Evolutionary conservation across 2,329 filamentous ascomycete genomes (phyloP), one percentile per base, ranked within the genome.

Genomic region (Tolypocladium inflatum): DNA sequence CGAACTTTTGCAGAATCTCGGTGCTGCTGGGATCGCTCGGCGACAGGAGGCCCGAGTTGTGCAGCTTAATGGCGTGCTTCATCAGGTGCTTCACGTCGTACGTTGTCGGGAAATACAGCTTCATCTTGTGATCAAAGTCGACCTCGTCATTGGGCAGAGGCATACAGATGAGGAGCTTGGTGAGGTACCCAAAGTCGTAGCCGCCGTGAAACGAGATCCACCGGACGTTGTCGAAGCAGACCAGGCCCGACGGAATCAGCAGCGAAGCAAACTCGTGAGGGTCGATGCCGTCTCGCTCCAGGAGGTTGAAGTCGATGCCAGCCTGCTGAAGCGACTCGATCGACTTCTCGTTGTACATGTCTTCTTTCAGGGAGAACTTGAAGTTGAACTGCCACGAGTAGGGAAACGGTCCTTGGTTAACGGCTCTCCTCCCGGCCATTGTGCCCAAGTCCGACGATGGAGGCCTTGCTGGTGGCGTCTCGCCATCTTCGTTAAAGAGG

Each of bases 311-410:
- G 71, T 97, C 91, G 61, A 97, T 92, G n/a, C 94, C 94, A 2
- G 91, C 90, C 67, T 90, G 88, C 65, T 91, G 87, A 23, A 97
- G 82, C 65, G 96, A 91, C 63, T 94, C 89, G 64, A 97, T 97
- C 19, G 91, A 97, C 59, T 91, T 89, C 70, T 96, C 89, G 62
- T 95, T 94, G 75, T 95, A 97, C 94, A 99, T 99, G 74, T 99
- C 94, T 43, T 93, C 86, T 64, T 94, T 89, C 11, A 97, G 80
- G 1, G 91, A 94, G 73, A 97, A 99, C 66, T 92, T 88, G 76
- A 99, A 99, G 79, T 99, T 97, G 81, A 99, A 99, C 66, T 97
- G 93, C 94, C 94, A 99, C 21, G 93, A 95, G 70, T 89, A 95
- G 19, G 90, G 93, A 59, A 91, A 86, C 54, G 83, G 80, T 21